phyloP scores from a whole-genome alignment of 805 yeast genomes.

The Wickerhamiella spandovensis region DNA sequence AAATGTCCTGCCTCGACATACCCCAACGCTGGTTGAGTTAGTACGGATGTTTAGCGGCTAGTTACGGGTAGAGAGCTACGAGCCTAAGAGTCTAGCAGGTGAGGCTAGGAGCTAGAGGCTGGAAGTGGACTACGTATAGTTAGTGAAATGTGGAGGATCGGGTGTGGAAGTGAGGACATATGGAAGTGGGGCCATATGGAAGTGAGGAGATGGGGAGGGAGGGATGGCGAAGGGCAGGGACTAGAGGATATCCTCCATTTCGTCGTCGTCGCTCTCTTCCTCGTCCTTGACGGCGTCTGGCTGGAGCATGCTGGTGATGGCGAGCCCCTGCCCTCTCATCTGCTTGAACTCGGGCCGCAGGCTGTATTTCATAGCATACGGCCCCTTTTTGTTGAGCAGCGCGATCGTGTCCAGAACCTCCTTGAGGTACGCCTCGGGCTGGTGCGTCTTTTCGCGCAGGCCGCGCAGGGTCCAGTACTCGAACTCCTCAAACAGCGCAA shows the following conservation, averaged over 20 bases:
- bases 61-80: no score
- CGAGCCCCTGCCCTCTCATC: conserved; percentile 20
- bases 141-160: no score
- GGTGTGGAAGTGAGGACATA: no score
- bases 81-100: no score
- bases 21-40: no score
- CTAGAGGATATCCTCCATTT: conserved; percentile 61
- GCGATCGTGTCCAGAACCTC: conserved; percentile 88
- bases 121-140: no score
- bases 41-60: no score
- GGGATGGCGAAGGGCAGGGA: neutral
- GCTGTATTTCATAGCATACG: conserved; percentile 85
- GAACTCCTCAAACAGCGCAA: conserved; percentile 82
- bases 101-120: no score
- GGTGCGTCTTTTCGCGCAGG: conserved; percentile 81
- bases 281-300: conserved; percentile 17
- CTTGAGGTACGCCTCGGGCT: conserved; percentile 80
- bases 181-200: no score
- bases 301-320: conserved; percentile 20
- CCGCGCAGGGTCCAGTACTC: conserved; percentile 97
- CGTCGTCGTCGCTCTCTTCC: conserved; percentile 45
- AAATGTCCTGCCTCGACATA: no score
- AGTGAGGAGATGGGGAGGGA: no score
- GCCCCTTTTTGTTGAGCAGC: conserved; percentile 80
- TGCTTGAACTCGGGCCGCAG: conserved; percentile 81